Conservation (phyloP, 257 asterid species). For the Solanum sitiens region DNA sequence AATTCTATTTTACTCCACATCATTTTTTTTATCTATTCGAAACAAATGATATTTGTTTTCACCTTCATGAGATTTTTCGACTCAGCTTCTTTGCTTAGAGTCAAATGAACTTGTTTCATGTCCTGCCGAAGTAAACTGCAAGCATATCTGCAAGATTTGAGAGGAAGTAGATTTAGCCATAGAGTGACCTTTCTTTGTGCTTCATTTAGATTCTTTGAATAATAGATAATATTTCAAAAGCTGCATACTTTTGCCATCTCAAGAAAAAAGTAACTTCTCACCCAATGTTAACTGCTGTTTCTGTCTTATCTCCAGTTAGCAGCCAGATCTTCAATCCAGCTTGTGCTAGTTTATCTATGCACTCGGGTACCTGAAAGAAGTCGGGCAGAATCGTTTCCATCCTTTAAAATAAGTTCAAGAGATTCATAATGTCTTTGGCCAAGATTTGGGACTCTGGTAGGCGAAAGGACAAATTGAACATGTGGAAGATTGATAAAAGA, state of each 20-base stretch:
- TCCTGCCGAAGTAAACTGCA: slow-evolving; percentile 99
- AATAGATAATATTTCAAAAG: background rate
- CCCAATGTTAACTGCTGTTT: slow-evolving; percentile 99
- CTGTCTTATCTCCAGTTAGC: slow-evolving; percentile 99
- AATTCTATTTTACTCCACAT: background rate
- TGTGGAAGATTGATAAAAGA: background rate
- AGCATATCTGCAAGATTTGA: slow-evolving; percentile 52
- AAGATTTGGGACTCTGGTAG: background rate
- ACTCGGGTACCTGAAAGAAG: slow-evolving; percentile 73
- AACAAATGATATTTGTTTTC: background rate
- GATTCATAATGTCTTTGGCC: background rate
- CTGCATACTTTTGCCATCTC: background rate
- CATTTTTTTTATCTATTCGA: background rate
- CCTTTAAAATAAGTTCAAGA: background rate
- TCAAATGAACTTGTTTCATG: slow-evolving; percentile 89
- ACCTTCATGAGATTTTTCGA: background rate
- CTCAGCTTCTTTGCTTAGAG: slow-evolving; percentile 22
- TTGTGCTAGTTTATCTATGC: slow-evolving; percentile 95
- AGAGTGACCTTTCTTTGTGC: background rate
- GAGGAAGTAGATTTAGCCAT: background rate
- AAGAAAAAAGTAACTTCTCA: slow-evolving; percentile 26
- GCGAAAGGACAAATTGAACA: background rate
- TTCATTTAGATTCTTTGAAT: background rate
- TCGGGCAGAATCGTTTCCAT: background rate
- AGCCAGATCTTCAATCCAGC: slow-evolving; percentile 99